Conservation (phyloP, 345 rosid genomes). For the Salix udensis region DNA sequence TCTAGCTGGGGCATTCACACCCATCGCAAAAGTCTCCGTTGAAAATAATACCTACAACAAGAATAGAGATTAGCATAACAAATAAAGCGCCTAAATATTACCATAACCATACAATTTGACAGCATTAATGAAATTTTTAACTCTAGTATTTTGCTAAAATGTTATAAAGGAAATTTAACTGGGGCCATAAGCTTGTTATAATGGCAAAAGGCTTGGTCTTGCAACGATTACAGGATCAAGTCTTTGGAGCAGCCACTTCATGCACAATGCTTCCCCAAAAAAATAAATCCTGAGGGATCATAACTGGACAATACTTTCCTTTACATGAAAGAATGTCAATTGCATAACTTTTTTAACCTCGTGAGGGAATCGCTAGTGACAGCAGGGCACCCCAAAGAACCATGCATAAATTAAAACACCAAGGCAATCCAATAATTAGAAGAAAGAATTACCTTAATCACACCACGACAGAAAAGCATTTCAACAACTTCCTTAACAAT, state of each 20-base stretch:
- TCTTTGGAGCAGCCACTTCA: neutral
- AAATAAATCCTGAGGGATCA: neutral
- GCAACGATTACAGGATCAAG: too few relatives aligned
- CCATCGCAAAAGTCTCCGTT: conserved; percentile 99
- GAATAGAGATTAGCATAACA: conserved; percentile 20
- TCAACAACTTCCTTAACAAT: conserved; percentile 98
- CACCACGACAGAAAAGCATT: conserved; percentile 97
- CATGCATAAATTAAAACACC: neutral
- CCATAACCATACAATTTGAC: neutral
- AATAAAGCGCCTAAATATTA: neutral
- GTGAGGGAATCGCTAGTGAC: neutral
- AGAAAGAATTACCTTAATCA: conserved; percentile 71
- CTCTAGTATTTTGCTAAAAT: neutral
- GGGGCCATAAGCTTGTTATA: neutral
- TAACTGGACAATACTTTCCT: neutral
- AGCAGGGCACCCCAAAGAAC: neutral
- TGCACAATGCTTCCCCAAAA: too few relatives aligned
- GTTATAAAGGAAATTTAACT: neutral
- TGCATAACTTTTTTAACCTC: neutral
- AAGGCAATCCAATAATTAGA: neutral
- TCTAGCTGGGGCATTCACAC: conserved; percentile 99
- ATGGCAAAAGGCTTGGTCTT: too few relatives aligned
- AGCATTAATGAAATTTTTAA: conserved; percentile 1
- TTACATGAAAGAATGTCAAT: neutral
- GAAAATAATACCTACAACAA: conserved; percentile 76